Base-by-base conservation (phyloP, 1,284 basidiomycete genomes). In the Hymenochaete sp. region DNA sequence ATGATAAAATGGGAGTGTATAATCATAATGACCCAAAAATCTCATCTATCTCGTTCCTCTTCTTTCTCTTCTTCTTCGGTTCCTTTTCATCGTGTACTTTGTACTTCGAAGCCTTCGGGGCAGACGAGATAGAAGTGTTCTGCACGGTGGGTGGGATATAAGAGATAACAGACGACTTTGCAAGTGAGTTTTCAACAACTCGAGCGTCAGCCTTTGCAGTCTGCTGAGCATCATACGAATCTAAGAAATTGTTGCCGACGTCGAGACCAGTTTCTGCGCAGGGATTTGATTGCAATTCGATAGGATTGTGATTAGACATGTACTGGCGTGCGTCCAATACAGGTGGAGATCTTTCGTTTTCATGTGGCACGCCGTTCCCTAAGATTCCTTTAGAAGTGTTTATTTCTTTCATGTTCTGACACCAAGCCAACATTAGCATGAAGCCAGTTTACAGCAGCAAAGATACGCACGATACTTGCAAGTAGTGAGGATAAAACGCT, bases 1-100 rank as follows among this genome's bases (percentile, higher is more conserved):
- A n/a, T n/a, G n/a, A n/a, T n/a, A n/a, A n/a, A n/a, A n/a, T n/a
- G n/a, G n/a, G n/a, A n/a, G n/a, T n/a, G n/a, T n/a, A n/a, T n/a
- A n/a, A n/a, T 28, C 10, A 50, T 33, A 47, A 45, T 24, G 41
- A 53, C 5, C 71, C 74, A 57, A 84, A 84, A 24, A 84, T 82
- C 19, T 73, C 73, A 53, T 84, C 81, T 29, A 83, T 82, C 56
- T 78, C 80, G 52, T 82, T 71, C 24, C 55, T 55, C 47, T 59
- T 69, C 49, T 58, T 60, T 53, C 63, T 65, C 59, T 59, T 62
- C 50, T 57, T 57, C 52, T 57, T 57, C 51, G 68, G 63, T 52
- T 58, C 62, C 45, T 60, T 59, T 2, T 21, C 25, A 55, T 62
- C 65, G 19, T n/a, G 19, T 16, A 7, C 5, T 5, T 35, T n/a